Evolutionary conservation across 2,329 filamentous ascomycete genomes (phyloP), one percentile per base, ranked within the genome.

Genomic region (Thielaviopsis ethacetica): DNA sequence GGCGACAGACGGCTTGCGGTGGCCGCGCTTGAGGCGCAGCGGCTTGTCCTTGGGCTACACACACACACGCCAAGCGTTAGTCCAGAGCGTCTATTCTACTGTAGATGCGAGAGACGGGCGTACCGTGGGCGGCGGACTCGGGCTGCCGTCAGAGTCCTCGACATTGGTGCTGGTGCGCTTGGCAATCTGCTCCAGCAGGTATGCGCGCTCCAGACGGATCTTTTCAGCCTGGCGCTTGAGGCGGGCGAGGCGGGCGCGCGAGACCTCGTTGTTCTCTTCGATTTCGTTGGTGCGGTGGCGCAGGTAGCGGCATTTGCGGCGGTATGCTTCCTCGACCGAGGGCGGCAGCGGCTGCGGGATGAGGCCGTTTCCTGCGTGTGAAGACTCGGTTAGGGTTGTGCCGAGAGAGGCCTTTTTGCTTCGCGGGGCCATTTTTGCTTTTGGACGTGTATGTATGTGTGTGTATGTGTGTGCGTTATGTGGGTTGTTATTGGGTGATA

Each of bases 261-360:
- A 85, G 60, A 86, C 81, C 66, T 95, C 90, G 70, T 96, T 96
- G 67, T 89, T 85, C 62, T 89, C 84, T 70, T 97, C 91, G 66
- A 97, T 88, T 70, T 96, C 91, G 69, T 84, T 86, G 63, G 93
- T 88, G 62, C 93, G 86, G 66, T 88, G 86, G 73, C 94, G 94
- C 22, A 98, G 81, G 66, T 94, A 87, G 68, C 96, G 89, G 71
- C 91, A 97, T 81, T 98, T 97, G 64, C 88, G 83, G 67, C 93
- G 90, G 73, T 97, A 98, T 56, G 91, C 91, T 69, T 91, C 86
- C 72, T 98, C 91, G 63, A 97, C 90, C 17, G 90, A 95, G 17
- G 93, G 91, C 21, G 91, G 89, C 3, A 86, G 76, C 49, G 81
- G 72, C 17, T 82, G 80, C 30, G 81, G 81, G 58, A 80, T 74